phyloP scores from a whole-genome alignment of 495 filamentous ascomycete species.

The Penicillium flavigenum region DNA sequence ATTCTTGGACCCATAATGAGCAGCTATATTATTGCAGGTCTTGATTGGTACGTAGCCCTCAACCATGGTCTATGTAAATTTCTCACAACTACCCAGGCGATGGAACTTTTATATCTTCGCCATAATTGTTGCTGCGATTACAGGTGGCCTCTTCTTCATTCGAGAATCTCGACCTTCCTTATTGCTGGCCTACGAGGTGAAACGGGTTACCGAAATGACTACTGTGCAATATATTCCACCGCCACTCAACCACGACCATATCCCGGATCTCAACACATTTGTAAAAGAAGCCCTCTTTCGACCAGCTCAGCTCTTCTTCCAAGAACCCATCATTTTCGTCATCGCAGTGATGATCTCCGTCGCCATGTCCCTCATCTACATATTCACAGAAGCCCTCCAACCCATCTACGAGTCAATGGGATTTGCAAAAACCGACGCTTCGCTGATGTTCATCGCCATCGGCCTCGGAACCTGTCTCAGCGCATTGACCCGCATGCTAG shows the following conservation, averaged over 20 bases:
- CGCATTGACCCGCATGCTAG: slow-evolving; percentile 45
- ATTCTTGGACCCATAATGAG: slow-evolving; percentile 45
- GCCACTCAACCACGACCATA: slow-evolving; percentile 44
- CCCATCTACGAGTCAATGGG: slow-evolving; percentile 47
- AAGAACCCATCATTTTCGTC: slow-evolving; percentile 50
- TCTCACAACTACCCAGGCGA: slow-evolving; percentile 29
- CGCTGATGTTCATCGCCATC: slow-evolving; percentile 48
- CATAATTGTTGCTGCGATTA: slow-evolving; percentile 36
- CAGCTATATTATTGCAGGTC: slow-evolving; percentile 33
- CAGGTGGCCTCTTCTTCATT: slow-evolving; percentile 36
- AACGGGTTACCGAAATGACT: slow-evolving; percentile 24
- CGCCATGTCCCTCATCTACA: slow-evolving; percentile 53
- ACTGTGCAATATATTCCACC: slow-evolving; percentile 24
- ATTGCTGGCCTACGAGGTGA: slow-evolving; percentile 37
- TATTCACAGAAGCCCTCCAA: slow-evolving; percentile 52
- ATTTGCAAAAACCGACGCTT: slow-evolving; percentile 35
- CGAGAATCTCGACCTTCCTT: slow-evolving; percentile 48
- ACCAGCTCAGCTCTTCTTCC: slow-evolving; percentile 47
- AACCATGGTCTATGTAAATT: slow-evolving; percentile 29
- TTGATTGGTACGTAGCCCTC: slow-evolving; percentile 38
- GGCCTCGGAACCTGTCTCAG: slow-evolving; percentile 43
- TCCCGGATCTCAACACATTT: slow-evolving; percentile 40
- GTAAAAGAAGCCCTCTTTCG: slow-evolving; percentile 41
- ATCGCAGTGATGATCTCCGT: slow-evolving; percentile 47
- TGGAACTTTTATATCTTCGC: slow-evolving; percentile 48